Percentiles rank a stretch among this genome's conserved stretches.
These are phyloP conservation scores for Pseudopyricularia javanii DNA, from an alignment of 2,329 filamentous ascomycete genomes.

Conservation along the genomic window DNA sequence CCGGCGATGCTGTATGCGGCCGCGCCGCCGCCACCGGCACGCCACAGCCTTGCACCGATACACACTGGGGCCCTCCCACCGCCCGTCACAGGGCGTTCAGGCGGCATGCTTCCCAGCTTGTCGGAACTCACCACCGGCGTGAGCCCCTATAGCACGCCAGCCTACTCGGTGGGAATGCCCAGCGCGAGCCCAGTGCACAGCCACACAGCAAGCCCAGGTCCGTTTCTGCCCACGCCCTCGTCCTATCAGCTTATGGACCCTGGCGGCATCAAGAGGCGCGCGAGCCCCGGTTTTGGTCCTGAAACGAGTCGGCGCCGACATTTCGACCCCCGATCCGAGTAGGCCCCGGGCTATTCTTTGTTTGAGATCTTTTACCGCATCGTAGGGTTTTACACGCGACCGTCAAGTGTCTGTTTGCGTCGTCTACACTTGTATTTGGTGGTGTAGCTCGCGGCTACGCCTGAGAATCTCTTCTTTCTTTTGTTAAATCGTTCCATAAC, in stretches of 20 bases:
- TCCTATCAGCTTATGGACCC: constrained; percentile 25
- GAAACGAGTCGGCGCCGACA: constrained; percentile 33
- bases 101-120: constrained; percentile 43
- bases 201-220: constrained; percentile 28
- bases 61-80: constrained; percentile 18
- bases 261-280: constrained; percentile 35
- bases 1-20: constrained; percentile 11
- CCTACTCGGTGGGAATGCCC: constrained; percentile 32
- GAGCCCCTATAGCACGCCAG: constrained; percentile 46
- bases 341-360: too few relatives aligned
- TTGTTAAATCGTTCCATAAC: constrained; percentile 3
- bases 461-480: constrained; percentile 6
- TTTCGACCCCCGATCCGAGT: constrained; percentile 16
- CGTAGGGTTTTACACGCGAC: too few relatives aligned
- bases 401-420: too few relatives aligned
- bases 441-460: too few relatives aligned
- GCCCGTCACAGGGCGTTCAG: constrained; percentile 21
- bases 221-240: constrained; percentile 20
- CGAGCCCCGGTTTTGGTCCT: constrained; percentile 32
- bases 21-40: constrained; percentile 15
- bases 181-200: constrained; percentile 24
- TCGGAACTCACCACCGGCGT: constrained; percentile 53
- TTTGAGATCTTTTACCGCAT: too few relatives aligned
- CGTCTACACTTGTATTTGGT: too few relatives aligned
- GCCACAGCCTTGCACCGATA: constrained; percentile 39